A percentile compares a stretch with the other conserved stretches of the same genome.
Evolutionary conservation across 2,329 filamentous ascomycete genomes (phyloP).

Genomic region (Diaporthe australafricana): DNA sequence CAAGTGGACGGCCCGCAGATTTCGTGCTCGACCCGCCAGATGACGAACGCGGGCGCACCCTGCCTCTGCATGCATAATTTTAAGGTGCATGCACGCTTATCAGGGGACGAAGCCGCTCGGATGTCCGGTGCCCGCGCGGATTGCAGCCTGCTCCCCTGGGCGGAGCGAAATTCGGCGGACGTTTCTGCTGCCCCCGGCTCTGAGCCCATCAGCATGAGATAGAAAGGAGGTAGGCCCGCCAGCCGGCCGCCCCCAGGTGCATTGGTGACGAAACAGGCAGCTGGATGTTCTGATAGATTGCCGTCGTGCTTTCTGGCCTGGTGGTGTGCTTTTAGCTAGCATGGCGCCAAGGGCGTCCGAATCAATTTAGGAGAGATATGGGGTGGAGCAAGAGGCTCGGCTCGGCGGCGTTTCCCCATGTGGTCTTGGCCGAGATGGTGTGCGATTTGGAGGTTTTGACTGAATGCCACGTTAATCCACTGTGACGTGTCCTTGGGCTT

Average conservation of each 20-base stretch:
- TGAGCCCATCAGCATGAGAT: too few relatives aligned
- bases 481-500: constrained; percentile 14
- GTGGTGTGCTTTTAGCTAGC: constrained; percentile 19
- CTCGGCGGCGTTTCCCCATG: constrained; percentile 9
- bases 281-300: neutral
- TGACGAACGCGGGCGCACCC: constrained; percentile 21
- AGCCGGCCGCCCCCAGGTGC: too few relatives aligned
- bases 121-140: neutral
- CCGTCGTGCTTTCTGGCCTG: neutral
- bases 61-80: neutral
- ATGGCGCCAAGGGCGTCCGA: constrained; percentile 11
- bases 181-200: too few relatives aligned
- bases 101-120: neutral
- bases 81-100: neutral
- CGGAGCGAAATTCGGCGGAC: too few relatives aligned
- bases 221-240: too few relatives aligned
- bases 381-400: neutral
- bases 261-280: too few relatives aligned
- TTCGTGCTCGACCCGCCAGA: constrained; percentile 33
- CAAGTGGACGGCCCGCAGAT: constrained; percentile 26
- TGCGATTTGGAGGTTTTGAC: constrained; percentile 11
- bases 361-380: neutral
- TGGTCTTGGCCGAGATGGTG: constrained; percentile 13
- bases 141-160: neutral
- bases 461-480: neutral